Evolutionary conservation across 2,329 filamentous ascomycete genomes (phyloP), one percentile per base, ranked within the genome.

Genomic region (Chrysoporthe austroafricana): DNA sequence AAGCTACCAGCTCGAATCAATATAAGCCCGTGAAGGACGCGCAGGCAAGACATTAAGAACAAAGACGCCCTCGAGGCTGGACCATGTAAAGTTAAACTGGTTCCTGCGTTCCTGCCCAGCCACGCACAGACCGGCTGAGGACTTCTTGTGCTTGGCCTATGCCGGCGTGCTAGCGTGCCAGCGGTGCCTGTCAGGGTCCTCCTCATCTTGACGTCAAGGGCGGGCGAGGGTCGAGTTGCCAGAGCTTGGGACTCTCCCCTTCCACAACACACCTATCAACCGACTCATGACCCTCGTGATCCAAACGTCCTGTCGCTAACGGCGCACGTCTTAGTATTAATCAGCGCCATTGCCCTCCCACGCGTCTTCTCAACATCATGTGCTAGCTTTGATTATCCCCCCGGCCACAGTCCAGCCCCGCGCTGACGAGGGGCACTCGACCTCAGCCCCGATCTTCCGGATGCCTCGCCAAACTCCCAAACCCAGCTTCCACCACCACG

Each of bases 381-480:
- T 39, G 34, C 34, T 32, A 57, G 54, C 54, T 18, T 9, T 57
- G 54, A 57, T 14, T 34, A 21, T 11, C n/a, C 9, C 54, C 34
- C 34, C 18, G 18, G 39, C 32, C 16, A 18, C 44, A 18, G 5
- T 6, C 14, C 50, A 26, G 39, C 52, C 21, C 43, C 26, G 18
- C 44, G 36, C 57, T 59, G 42, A 50, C 26, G 54, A 59, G 26
- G 44, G 57, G 56, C 56, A 26, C 32, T 34, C 11, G 9, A 13
- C 52, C 36, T 32, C 50, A 16, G n/a, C 42, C 13, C 18, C 32
- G 54, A 34, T 16, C 43, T 26, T 26, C 21, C 8, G 16, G 44
- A 57, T 63, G 60, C 60, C 48, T 66, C 60, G 60, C 44, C 50
- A 43, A 21, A 52, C 44, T 46, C 26, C 32, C 42, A 32, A 39